A percentile compares a stretch with the other conserved stretches of the same genome.
Evolutionary conservation across 805 yeast genomes (phyloP).

Genomic region (Ogataea nitratoaversa): DNA sequence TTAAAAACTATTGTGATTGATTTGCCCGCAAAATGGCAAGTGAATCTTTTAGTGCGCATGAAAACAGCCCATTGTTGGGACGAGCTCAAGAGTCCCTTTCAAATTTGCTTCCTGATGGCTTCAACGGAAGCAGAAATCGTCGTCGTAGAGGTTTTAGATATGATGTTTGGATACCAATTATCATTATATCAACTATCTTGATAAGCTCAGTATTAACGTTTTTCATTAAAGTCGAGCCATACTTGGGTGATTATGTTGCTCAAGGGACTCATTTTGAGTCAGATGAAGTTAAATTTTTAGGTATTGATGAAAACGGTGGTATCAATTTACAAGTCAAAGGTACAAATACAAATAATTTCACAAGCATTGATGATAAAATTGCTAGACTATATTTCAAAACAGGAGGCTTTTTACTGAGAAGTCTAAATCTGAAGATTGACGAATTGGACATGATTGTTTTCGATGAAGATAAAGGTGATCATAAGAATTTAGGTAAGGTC

Average conservation of each 20-base stretch:
- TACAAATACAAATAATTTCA: slow-evolving; percentile 27
- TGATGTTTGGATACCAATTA: slow-evolving; percentile 26
- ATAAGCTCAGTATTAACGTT: slow-evolving; percentile 10
- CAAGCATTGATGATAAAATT: slow-evolving; percentile 25
- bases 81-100: slow-evolving; percentile 13
- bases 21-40: neutral
- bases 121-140: slow-evolving; percentile 2
- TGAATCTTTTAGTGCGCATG: slow-evolving; percentile 2
- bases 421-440: slow-evolving; percentile 28
- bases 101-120: slow-evolving; percentile 9
- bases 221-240: slow-evolving; percentile 20
- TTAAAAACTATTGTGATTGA: neutral
- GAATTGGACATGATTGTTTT: slow-evolving; percentile 26
- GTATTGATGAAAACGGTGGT: slow-evolving; percentile 30
- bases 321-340: slow-evolving; percentile 32
- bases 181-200: slow-evolving; percentile 11
- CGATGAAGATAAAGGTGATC: slow-evolving; percentile 22
- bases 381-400: slow-evolving; percentile 25
- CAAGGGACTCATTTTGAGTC: slow-evolving; percentile 31
- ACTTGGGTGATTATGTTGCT: slow-evolving; percentile 28
- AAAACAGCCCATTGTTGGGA: slow-evolving; percentile 16
- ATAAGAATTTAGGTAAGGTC: slow-evolving; percentile 29
- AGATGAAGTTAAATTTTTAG: slow-evolving; percentile 27
- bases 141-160: slow-evolving; percentile 11
- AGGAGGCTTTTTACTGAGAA: slow-evolving; percentile 30